Base-by-base conservation (phyloP, 345 rosid species). In the Theobroma cacao region DNA sequence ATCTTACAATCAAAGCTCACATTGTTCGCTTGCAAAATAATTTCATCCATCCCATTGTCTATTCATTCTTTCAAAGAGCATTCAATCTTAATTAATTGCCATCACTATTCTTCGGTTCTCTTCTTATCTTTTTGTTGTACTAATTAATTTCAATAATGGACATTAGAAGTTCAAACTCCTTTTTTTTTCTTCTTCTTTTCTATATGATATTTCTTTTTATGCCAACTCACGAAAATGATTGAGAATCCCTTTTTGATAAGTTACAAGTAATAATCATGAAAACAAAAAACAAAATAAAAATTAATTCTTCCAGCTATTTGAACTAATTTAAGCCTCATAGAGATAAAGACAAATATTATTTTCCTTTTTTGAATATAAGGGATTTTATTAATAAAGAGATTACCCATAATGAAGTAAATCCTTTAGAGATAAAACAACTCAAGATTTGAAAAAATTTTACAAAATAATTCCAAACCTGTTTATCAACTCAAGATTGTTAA, bases 11-110 rank as follows among this genome's bases (percentile, higher is more conserved):
- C 67, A 62, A 62, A 62, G 12, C 24, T 31, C 0, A 26, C 26
- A 58, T 58, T 58, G 63, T 58, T 61, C n/a, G 66, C 66, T 61
- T 31, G 14, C 66, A 31, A 61, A 64, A 64, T 36, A 20, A 64
- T 20, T 20, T 33, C 40, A 7, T 33, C 40, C 40, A 14, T 11
- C 36, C 31, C 1, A 31, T 30, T 30, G 41, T 8, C 45, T 17
- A 17, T 18, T 63, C 41, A 8, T 17, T 2, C 26, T 63, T 30
- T 30, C 13, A 63, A 34, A 63, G 18, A 34, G 24, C 45, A 30
- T 34, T 33, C 26, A 34, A 17, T 56, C 15, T 22, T 56, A 63
- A 20, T 63, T 18, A 4, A 9, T 62, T 62, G 18, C 8, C 0
- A 28, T 14, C 8, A 30, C 36, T 30, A 1, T 5, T 5, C 18